Evolutionary conservation across 2,329 filamentous ascomycete genomes (phyloP).

Genomic region (Raffaelea ambrosiae): DNA sequence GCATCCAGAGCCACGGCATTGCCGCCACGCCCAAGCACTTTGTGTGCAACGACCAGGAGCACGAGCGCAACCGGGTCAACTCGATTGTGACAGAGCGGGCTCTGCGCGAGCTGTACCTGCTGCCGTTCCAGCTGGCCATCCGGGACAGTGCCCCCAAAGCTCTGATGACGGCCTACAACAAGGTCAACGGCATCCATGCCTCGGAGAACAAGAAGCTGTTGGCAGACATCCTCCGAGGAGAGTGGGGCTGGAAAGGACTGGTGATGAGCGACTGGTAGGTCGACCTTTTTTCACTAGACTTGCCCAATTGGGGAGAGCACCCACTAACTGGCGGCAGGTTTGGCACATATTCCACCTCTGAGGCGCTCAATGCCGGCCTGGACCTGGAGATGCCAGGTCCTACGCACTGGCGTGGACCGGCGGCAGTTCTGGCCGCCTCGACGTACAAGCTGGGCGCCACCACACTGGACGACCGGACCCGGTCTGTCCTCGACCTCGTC

Average conservation of each 20-base stretch:
- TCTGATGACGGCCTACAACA: slow-evolving; percentile 31
- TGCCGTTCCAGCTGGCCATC: slow-evolving; percentile 29
- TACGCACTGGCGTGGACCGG: slow-evolving; percentile 17
- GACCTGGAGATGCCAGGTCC: slow-evolving; percentile 24
- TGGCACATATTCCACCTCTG: slow-evolving; percentile 18
- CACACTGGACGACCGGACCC: slow-evolving; percentile 18
- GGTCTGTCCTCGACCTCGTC: slow-evolving; percentile 18
- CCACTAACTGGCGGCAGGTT: too few species aligned
- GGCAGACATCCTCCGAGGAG: slow-evolving; percentile 24
- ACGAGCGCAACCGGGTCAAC: slow-evolving; percentile 25
- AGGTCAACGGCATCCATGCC: slow-evolving; percentile 29
- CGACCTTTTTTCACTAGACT: neutral
- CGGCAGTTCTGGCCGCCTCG: slow-evolving; percentile 13
- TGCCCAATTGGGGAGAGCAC: too few species aligned
- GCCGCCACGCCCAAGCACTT: slow-evolving; percentile 32
- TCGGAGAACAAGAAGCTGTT: slow-evolving; percentile 26
- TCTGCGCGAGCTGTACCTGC: slow-evolving; percentile 29
- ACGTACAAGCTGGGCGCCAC: slow-evolving; percentile 17
- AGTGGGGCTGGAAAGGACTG: slow-evolving; percentile 29
- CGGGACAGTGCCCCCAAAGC: slow-evolving; percentile 23
- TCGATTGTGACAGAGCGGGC: slow-evolving; percentile 28
- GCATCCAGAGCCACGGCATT: slow-evolving; percentile 25
- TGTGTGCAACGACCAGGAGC: slow-evolving; percentile 30
- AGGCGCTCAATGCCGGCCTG: slow-evolving; percentile 16
- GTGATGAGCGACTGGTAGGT: slow-evolving; percentile 30